These are phyloP conservation scores for Pestalotiopsis fici DNA, from an alignment of 2,329 filamentous ascomycete genomes.

Conservation along the genomic window DNA sequence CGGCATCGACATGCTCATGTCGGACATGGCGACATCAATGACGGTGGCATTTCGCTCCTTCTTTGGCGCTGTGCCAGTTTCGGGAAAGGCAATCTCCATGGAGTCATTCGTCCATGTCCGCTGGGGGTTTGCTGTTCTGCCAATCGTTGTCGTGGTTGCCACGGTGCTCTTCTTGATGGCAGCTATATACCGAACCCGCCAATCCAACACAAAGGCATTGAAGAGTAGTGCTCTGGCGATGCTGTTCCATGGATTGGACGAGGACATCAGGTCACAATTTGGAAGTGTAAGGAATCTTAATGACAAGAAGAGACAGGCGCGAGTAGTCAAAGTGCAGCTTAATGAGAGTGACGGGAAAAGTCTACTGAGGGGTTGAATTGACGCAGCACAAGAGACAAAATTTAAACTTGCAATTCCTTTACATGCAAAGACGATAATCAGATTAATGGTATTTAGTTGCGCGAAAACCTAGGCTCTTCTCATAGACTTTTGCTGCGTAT, in stretches of 20 bases:
- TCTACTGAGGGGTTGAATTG: slow-evolving; percentile 9
- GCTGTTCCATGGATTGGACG: slow-evolving; percentile 35
- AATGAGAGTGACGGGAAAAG: slow-evolving; percentile 18
- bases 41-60: slow-evolving; percentile 34
- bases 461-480: too few species aligned
- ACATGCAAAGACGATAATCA: too few species aligned
- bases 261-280: slow-evolving; percentile 22
- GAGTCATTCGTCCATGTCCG: slow-evolving; percentile 34
- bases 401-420: too few species aligned
- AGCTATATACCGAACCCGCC: slow-evolving; percentile 24
- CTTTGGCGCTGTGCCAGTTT: slow-evolving; percentile 24
- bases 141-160: slow-evolving; percentile 29
- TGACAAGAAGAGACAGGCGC: slow-evolving; percentile 25
- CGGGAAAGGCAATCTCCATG: slow-evolving; percentile 25
- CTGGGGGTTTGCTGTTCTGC: slow-evolving; percentile 35
- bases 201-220: slow-evolving; percentile 28
- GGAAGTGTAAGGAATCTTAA: slow-evolving; percentile 16
- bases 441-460: too few species aligned
- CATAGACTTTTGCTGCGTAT: too few species aligned
- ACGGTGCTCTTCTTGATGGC: slow-evolving; percentile 29
- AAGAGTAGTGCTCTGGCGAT: slow-evolving; percentile 36
- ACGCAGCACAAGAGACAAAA: background rate
- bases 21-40: slow-evolving; percentile 33
- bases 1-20: slow-evolving; percentile 34
- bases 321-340: slow-evolving; percentile 25